A percentile compares a stretch with the other conserved stretches of the same genome.
Evolutionary conservation across 1,139 yeast species (phyloP).

Genomic region (Blastobotrys niveus): DNA sequence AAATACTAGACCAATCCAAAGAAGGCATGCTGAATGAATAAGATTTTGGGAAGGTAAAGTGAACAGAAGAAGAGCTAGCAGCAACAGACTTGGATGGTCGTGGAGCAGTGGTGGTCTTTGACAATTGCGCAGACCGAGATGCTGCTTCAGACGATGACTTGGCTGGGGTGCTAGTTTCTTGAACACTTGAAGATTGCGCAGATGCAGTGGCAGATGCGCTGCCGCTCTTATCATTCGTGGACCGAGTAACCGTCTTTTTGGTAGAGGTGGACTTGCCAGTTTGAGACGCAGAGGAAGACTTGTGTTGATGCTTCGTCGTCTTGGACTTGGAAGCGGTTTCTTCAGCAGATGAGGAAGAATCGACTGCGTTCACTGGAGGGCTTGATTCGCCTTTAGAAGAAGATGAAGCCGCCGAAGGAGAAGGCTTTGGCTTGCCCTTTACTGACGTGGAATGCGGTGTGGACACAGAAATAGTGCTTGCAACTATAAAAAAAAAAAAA

Average conservation of each 20-base stretch:
- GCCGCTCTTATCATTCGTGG: too few relatives aligned
- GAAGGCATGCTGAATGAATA: too few relatives aligned
- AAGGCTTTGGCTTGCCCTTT: too few relatives aligned
- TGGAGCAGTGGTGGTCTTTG: slow-evolving; percentile 6
- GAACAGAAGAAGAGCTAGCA: background rate
- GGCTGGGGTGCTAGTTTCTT: background rate
- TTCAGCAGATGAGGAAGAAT: slow-evolving; percentile 6
- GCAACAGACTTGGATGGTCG: slow-evolving; percentile 9
- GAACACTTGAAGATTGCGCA: background rate
- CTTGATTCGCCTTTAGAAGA: background rate
- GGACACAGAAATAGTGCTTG: background rate
- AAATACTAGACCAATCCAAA: too few relatives aligned
- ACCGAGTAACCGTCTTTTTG: too few relatives aligned
- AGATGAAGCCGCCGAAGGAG: background rate
- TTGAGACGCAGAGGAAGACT: background rate
- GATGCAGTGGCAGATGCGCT: too few relatives aligned
- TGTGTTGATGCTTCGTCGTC: too few relatives aligned
- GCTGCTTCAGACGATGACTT: background rate
- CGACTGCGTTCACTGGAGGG: background rate
- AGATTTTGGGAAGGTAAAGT: too few relatives aligned
- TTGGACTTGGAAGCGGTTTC: slow-evolving; percentile 2
- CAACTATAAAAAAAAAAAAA: background rate
- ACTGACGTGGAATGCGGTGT: background rate
- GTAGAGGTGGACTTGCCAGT: background rate
- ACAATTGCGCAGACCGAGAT: slow-evolving; percentile 1